Conservation (phyloP, 345 rosid species). For the Durio zibethinus region DNA sequence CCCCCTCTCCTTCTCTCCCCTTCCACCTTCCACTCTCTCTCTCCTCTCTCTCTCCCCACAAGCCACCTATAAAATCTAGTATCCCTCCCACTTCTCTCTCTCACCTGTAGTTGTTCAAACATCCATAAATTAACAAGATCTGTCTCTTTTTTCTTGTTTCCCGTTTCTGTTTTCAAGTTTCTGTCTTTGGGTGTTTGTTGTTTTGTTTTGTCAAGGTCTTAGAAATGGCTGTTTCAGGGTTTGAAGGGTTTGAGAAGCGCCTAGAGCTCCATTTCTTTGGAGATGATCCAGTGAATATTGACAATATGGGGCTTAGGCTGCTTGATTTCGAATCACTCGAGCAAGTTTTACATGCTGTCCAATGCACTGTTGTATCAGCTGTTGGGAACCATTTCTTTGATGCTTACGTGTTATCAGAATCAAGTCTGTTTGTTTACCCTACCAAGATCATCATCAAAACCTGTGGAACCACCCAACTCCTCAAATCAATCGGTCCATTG, state of each 20-base stretch:
- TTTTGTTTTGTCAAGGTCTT: background rate
- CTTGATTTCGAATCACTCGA: conserved; percentile 71
- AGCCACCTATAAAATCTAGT: conserved; percentile 39
- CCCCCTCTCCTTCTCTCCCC: conserved; percentile 20
- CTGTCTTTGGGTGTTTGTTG: background rate
- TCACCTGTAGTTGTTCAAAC: conserved; percentile 26
- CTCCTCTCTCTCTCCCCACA: conserved; percentile 34
- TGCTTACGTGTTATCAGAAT: conserved; percentile 93
- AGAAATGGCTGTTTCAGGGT: conserved; percentile 85
- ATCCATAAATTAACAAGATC: background rate
- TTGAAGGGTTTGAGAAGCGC: conserved; percentile 97
- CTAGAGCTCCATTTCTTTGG: conserved; percentile 86
- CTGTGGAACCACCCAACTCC: conserved; percentile 95
- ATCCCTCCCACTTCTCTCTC: conserved; percentile 33
- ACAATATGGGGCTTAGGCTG: conserved; percentile 60
- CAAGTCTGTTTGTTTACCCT: conserved; percentile 91
- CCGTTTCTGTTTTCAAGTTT: background rate
- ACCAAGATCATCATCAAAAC: conserved; percentile 94
- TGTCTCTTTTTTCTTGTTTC: background rate
- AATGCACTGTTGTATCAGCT: conserved; percentile 93
- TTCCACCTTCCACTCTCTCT: conserved; percentile 1
- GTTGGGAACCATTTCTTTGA: conserved; percentile 78
- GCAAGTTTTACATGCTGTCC: conserved; percentile 59
- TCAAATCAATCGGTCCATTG: conserved; percentile 84
- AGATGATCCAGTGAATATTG: conserved; percentile 29